Evolutionary conservation across 768 basidiomycete species (phyloP).

Genomic region (Chalciporus chontae): DNA sequence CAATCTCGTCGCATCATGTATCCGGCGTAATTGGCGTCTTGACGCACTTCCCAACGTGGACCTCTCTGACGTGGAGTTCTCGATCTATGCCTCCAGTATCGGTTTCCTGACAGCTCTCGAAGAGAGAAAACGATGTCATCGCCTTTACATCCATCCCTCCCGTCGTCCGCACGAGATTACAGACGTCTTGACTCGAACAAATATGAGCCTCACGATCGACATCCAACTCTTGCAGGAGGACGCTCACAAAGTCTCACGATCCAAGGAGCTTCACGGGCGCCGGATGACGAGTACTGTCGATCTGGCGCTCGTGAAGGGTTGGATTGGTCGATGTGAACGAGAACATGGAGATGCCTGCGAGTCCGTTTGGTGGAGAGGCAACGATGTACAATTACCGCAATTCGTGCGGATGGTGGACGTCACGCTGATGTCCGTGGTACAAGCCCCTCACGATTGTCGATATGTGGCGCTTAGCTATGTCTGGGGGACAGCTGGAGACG

Average conservation of each 20-base stretch:
- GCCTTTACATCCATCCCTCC: constrained; percentile 9
- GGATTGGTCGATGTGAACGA: constrained; percentile 15
- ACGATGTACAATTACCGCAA: constrained; percentile 2
- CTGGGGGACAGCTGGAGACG: constrained; percentile 1
- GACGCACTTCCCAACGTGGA: constrained; percentile 9
- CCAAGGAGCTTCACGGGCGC: constrained; percentile 20
- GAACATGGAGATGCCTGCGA: constrained; percentile 15
- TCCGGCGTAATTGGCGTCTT: constrained; percentile 17
- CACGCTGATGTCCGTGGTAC: constrained; percentile 10
- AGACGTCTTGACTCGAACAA: not conserved
- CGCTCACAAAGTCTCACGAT: constrained; percentile 9
- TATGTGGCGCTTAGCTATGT: constrained; percentile 6
- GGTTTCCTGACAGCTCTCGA: not conserved
- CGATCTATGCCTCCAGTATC: constrained; percentile 3
- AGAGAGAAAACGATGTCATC: constrained; percentile 8
- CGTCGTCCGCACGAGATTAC: constrained; percentile 7
- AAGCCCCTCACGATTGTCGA: not conserved
- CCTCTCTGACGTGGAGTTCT: constrained; percentile 1
- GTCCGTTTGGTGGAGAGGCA: constrained; percentile 8
- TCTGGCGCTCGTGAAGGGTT: constrained; percentile 10
- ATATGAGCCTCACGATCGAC: constrained; percentile 3
- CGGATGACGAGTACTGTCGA: constrained; percentile 12
- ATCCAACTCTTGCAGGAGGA: constrained; percentile 21
- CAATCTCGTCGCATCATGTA: constrained; percentile 4
- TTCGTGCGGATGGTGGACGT: constrained; percentile 17